phyloP scores from a whole-genome alignment of 2,329 filamentous ascomycete species.

The Pseudonectria foliicola region DNA sequence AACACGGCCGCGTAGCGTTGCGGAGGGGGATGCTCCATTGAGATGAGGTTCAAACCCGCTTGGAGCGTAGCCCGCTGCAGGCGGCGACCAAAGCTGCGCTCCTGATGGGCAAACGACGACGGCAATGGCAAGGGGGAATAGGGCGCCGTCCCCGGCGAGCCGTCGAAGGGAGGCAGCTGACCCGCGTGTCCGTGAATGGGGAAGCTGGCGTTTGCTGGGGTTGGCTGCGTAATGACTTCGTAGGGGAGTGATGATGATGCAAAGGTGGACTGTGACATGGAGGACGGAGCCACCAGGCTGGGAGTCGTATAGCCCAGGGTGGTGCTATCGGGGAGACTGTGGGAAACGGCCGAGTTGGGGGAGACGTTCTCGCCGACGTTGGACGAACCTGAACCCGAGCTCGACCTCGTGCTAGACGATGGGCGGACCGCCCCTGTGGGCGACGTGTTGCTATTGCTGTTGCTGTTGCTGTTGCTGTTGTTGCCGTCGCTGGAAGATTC shows the following conservation, averaged over 20 bases:
- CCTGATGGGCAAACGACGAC: conserved; percentile 52
- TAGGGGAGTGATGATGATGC: no score
- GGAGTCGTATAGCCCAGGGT: conserved; percentile 5
- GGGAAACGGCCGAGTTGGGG: conserved; percentile 1
- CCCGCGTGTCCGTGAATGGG: conserved; percentile 27
- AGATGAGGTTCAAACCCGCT: conserved; percentile 51
- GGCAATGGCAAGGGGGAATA: conserved; percentile 36
- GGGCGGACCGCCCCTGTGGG: not conserved
- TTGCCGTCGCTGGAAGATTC: conserved; percentile 10
- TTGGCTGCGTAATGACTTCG: conserved; percentile 45
- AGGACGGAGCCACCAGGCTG: conserved; percentile 1
- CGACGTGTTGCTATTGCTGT: not conserved
- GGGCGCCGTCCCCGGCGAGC: conserved; percentile 14
- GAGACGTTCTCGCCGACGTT: conserved; percentile 1
- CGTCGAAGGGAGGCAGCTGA: conserved; percentile 11
- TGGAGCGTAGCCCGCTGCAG: conserved; percentile 62
- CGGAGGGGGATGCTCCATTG: conserved; percentile 40
- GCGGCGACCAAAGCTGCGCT: conserved; percentile 62
- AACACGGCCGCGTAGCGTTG: conserved; percentile 51
- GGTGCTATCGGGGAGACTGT: conserved; percentile 3
- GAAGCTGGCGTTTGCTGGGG: conserved; percentile 47
- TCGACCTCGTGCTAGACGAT: not conserved
- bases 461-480: conserved; percentile 4
- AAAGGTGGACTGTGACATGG: conserved; percentile 12
- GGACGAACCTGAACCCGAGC: conserved; percentile 1